Evolutionary conservation across 2,329 filamentous ascomycete species (phyloP).

Genomic region (Dactylonectria macrodidyma): DNA sequence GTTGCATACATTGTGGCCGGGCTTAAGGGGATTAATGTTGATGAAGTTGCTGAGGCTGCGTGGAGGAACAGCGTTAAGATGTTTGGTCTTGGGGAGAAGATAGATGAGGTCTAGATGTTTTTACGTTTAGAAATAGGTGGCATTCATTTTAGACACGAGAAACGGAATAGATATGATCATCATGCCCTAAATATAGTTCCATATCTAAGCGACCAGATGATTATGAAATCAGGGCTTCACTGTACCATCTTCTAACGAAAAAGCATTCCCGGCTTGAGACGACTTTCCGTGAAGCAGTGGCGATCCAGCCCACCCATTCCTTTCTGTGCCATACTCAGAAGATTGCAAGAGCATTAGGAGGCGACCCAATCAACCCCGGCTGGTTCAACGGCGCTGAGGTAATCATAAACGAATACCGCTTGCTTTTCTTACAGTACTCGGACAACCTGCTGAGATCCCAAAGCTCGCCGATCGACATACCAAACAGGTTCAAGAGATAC

Average conservation of each 20-base stretch:
- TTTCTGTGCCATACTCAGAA: slow-evolving; percentile 48
- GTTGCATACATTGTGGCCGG: slow-evolving; percentile 65
- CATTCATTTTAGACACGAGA: background rate
- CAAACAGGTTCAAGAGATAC: slow-evolving; percentile 65
- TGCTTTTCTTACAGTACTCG: slow-evolving; percentile 7
- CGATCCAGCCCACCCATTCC: no score
- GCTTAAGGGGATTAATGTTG: slow-evolving; percentile 58
- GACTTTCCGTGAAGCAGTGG: background rate
- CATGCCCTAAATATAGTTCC: no score
- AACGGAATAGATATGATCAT: background rate
- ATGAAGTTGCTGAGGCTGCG: slow-evolving; percentile 59
- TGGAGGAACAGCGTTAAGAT: slow-evolving; percentile 55
- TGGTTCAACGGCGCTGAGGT: slow-evolving; percentile 49
- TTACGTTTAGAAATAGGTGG: accelerated
- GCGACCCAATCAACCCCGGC: slow-evolving; percentile 64
- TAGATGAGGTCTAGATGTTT: background rate
- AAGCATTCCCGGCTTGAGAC: background rate
- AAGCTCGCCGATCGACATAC: slow-evolving; percentile 51
- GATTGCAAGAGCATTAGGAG: slow-evolving; percentile 64
- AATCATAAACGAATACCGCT: slow-evolving; percentile 27
- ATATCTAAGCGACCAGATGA: background rate
- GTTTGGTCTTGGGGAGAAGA: slow-evolving; percentile 46
- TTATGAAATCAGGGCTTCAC: no score
- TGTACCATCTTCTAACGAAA: no score
- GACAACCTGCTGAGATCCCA: slow-evolving; percentile 28